phyloP scores from a whole-genome alignment of 75 land plant species.

The Gnetum montanum region DNA sequence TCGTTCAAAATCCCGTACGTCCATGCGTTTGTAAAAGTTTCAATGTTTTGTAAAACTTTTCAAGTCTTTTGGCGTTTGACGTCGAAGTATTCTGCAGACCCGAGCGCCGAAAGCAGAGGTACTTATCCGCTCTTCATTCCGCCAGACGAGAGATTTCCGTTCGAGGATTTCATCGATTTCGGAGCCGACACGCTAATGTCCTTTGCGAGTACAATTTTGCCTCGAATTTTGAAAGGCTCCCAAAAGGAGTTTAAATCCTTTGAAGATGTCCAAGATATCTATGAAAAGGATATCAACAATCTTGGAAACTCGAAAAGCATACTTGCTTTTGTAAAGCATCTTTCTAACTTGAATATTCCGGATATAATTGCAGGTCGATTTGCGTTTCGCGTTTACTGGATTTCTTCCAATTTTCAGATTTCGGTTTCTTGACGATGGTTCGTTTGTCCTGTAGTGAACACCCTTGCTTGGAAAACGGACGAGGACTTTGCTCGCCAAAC shows the following conservation, averaged over 20 bases:
- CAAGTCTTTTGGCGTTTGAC: too few relatives aligned
- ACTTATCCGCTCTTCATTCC: conserved; percentile 16
- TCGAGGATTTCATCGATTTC: conserved; percentile 24
- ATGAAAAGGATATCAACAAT: too few relatives aligned
- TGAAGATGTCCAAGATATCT: conserved; percentile 11
- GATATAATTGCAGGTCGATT: too few relatives aligned
- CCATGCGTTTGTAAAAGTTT: not conserved
- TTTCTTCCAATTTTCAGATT: too few relatives aligned
- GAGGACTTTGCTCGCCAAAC: conserved; percentile 28
- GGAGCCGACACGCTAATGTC: conserved; percentile 13
- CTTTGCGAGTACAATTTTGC: conserved; percentile 15
- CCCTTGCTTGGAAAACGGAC: conserved; percentile 21
- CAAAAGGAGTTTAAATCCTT: conserved; percentile 24
- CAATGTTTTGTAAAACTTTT: too few relatives aligned
- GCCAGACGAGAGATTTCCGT: conserved; percentile 38
- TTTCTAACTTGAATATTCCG: too few relatives aligned
- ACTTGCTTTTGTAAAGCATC: too few relatives aligned
- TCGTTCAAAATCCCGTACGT: not conserved
- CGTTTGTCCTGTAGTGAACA: conserved; percentile 2
- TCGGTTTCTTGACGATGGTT: not conserved
- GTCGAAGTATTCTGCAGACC: conserved; percentile 7
- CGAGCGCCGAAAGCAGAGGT: conserved; percentile 19
- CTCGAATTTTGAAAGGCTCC: too few relatives aligned
- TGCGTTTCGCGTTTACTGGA: too few relatives aligned
- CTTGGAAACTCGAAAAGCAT: too few relatives aligned